Evolutionary conservation across 2,329 filamentous ascomycete species (phyloP).

Genomic region (Colletotrichum somersetense): DNA sequence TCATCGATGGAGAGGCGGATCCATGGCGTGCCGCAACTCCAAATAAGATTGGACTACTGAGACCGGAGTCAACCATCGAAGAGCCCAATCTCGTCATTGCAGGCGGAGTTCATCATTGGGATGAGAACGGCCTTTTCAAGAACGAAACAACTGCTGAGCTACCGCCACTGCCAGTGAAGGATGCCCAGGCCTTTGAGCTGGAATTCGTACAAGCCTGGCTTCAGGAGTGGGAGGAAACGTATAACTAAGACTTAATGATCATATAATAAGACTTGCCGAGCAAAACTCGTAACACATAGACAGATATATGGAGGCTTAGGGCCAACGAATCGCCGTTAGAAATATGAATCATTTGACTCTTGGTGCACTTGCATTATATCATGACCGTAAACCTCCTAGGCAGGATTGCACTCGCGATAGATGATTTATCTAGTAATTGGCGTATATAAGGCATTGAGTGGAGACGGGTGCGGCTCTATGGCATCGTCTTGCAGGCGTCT

Average conservation of each 20-base stretch:
- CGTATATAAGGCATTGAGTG: no score
- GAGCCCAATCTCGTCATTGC: slow-evolving; percentile 80
- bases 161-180: slow-evolving; percentile 69
- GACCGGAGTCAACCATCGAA: slow-evolving; percentile 68
- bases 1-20: slow-evolving; percentile 82
- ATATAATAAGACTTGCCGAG: fast-evolving
- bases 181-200: slow-evolving; percentile 70
- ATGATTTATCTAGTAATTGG: no score
- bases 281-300: background rate
- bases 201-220: slow-evolving; percentile 77
- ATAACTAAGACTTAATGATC: background rate
- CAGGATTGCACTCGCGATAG: background rate
- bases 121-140: slow-evolving; percentile 75
- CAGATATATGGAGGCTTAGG: background rate
- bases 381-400: no score
- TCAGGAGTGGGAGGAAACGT: slow-evolving; percentile 63
- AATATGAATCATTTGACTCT: background rate
- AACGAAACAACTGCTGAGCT: slow-evolving; percentile 71
- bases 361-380: background rate
- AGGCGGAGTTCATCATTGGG: slow-evolving; percentile 84
- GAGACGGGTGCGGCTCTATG: no score
- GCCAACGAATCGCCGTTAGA: background rate
- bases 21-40: slow-evolving; percentile 83
- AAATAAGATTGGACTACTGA: slow-evolving; percentile 69
- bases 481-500: no score